Percentiles rank a stretch among this genome's conserved stretches.
Evolutionary conservation across 345 rosid genomes (phyloP).

Genomic region (Arabidopsis thaliana): TAIR10.1 NC_003076.8:19620501-19621000

Average conservation of each 20-base stretch:
- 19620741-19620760: slow-evolving; percentile 29
- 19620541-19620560: slow-evolving; percentile 34
- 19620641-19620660: neutral
- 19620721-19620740: slow-evolving; percentile 25
- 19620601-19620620: slow-evolving; percentile 24
- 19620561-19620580: slow-evolving; percentile 31
- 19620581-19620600: slow-evolving; percentile 42
- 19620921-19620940: slow-evolving; percentile 45
- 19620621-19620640: neutral
- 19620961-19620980: slow-evolving; percentile 41
- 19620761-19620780: slow-evolving; percentile 38
- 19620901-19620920: slow-evolving; percentile 35
- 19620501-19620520: slow-evolving; percentile 41
- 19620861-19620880: slow-evolving; percentile 39
- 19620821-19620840: neutral
- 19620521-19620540: slow-evolving; percentile 17
- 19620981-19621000: slow-evolving; percentile 15
- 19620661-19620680: neutral
- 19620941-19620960: slow-evolving; percentile 41
- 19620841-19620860: slow-evolving; percentile 35
- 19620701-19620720: slow-evolving; percentile 31
- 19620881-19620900: slow-evolving; percentile 37
- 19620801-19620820: slow-evolving; percentile 44
- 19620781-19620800: slow-evolving; percentile 43
- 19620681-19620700: slow-evolving; percentile 26